These are phyloP conservation scores for Aspergillus niger DNA, from an alignment of 2,329 filamentous ascomycete genomes.

Conservation along the genomic window DNA sequence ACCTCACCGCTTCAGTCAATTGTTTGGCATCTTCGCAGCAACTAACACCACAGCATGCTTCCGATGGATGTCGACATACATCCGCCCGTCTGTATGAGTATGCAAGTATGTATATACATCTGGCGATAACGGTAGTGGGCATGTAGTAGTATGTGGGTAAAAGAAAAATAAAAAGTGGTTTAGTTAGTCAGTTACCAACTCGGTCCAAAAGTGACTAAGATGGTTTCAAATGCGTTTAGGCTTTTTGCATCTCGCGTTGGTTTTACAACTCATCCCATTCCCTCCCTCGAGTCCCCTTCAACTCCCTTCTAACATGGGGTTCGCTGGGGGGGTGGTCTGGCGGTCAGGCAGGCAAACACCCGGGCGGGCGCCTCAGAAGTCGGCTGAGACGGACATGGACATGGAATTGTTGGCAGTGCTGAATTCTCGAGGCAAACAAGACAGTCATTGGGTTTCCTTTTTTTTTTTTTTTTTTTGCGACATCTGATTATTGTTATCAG, in stretches of 20 bases:
- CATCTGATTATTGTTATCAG: background rate
- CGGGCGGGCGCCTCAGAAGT: background rate
- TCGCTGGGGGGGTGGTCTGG: background rate
- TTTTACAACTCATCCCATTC: too few species aligned
- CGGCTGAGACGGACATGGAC: background rate
- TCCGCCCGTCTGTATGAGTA: conserved; percentile 8
- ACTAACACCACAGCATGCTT: background rate
- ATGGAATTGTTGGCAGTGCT: background rate
- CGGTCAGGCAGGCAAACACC: conserved; percentile 9
- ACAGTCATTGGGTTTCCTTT: background rate
- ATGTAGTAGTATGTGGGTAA: background rate
- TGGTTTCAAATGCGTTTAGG: conserved; percentile 8
- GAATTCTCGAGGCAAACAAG: background rate
- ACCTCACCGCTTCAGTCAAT: conserved; percentile 11
- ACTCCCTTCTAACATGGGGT: background rate
- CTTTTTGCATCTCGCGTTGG: background rate
- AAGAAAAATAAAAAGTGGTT: too few species aligned
- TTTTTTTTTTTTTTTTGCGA: background rate
- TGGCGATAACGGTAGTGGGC: conserved; percentile 1
- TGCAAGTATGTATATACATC: conserved; percentile 2
- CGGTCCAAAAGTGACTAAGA: background rate
- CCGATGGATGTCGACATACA: conserved; percentile 14
- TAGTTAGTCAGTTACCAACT: too few species aligned
- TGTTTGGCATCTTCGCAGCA: conserved; percentile 19
- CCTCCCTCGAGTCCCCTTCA: background rate